Conservation (phyloP, 805 yeast species). For the Hanseniaspora taiwanica region DNA sequence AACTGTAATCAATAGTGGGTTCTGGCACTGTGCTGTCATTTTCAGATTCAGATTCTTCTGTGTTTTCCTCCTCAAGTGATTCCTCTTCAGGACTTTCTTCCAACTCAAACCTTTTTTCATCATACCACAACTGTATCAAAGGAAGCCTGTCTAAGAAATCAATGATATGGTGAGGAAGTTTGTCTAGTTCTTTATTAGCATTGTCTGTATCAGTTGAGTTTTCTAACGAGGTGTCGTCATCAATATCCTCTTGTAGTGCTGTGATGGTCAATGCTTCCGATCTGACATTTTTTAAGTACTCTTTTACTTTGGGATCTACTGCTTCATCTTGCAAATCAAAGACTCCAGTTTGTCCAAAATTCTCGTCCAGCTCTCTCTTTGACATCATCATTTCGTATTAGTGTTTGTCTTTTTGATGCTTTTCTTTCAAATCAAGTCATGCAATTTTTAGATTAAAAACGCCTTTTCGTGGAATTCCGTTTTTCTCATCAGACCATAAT, state of each 20-base stretch:
- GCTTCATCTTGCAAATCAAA: constrained; percentile 14
- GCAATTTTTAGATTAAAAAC: too few species aligned
- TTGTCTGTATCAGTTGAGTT: not conserved
- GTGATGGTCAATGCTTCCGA: constrained; percentile 17
- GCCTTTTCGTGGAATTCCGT: too few species aligned
- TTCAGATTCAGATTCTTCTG: not conserved
- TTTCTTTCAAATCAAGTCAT: too few species aligned
- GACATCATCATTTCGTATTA: not conserved
- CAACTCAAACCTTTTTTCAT: not conserved
- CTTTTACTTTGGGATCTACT: constrained; percentile 17
- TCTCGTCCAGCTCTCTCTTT: not conserved
- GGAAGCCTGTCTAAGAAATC: not conserved
- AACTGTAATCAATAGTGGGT: too few species aligned
- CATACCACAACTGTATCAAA: not conserved
- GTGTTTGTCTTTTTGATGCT: too few species aligned
- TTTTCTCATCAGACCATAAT: too few species aligned
- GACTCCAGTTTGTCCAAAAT: constrained; percentile 20
- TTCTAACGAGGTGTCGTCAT: too few species aligned
- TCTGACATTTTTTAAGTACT: constrained; percentile 16
- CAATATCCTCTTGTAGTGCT: too few species aligned
- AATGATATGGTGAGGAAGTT: not conserved
- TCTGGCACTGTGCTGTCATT: not conserved
- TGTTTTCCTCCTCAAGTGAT: not conserved
- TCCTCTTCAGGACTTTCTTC: not conserved
- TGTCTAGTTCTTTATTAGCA: not conserved